Evolutionary conservation across 208 protist genomes (phyloP), one percentile per base, ranked within the genome.

Genomic region (Strigomonas culicis): DNA sequence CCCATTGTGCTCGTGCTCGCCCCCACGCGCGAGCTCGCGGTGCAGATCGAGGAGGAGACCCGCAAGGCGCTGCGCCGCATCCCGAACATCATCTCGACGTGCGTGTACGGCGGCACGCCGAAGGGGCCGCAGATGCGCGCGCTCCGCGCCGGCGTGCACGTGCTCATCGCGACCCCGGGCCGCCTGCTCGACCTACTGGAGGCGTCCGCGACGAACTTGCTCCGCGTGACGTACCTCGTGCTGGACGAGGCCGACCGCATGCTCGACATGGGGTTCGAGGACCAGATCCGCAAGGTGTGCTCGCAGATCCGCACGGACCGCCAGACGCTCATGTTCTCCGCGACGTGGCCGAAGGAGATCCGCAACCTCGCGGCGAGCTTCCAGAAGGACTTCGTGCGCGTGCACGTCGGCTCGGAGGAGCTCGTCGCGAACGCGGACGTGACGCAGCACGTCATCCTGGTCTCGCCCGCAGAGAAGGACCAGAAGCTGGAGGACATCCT

Each of bases 231-330:
- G 55, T 92, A 98, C 53, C 89, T 98, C 32, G 97, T 99, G 52
- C 84, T 99, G 1, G 99, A 99, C 80, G 99, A 99, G 82, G 98
- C 98, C 6, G 98, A 99, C 73, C 82, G 97, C 56, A 98, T 99
- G 78, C 83, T 99, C 15, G 98, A 99, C 75, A 94, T 99, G 70
- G 98, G 98, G 41, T 99, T 99, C 68, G 86, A 88, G 59, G 86
- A 98, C 44, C 91, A 96, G 47, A 80, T 99, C 62, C 72, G 80
- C 24, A 85, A 86, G 59, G 82, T 99, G 28, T 94, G 94, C 15
- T 76, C 92, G 63, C 84, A 88, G 70, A 93, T 93, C 72, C 85
- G 85, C 43, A 94, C 98, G 7, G 80, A 75, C 1, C 92, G 95
- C 41, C 95, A 98, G 86, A 97, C 90, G 49, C 85, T 97, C 17